A percentile compares a stretch with the other conserved stretches of the same genome.
phyloP scores from a whole-genome alignment of 495 filamentous ascomycete genomes.

The Penicillium silybi region DNA sequence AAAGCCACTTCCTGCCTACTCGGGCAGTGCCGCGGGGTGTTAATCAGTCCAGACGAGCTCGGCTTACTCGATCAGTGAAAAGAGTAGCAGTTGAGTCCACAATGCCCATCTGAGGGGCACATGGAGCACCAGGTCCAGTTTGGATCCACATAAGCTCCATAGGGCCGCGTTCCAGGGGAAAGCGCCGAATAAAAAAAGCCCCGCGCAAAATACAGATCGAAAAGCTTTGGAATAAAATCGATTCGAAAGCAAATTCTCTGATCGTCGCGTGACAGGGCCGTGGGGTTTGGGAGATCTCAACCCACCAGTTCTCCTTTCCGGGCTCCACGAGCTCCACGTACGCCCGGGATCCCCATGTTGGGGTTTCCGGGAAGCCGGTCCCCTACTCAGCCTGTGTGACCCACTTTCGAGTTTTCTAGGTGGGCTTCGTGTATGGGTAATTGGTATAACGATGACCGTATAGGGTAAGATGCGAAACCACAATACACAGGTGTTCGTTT shows the following conservation, averaged over 20 bases:
- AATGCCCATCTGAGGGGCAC: slow-evolving; percentile 13
- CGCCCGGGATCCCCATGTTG: slow-evolving; percentile 23
- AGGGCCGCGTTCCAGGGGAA: background rate
- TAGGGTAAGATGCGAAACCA: slow-evolving; percentile 21
- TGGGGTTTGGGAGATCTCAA: background rate
- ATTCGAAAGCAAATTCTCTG: too few relatives aligned
- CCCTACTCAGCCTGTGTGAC: background rate
- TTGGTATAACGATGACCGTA: slow-evolving; percentile 23
- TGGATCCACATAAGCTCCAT: background rate
- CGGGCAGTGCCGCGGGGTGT: slow-evolving; percentile 5
- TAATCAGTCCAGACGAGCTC: slow-evolving; percentile 4
- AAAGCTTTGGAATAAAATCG: background rate
- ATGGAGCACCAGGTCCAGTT: background rate
- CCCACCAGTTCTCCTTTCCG: background rate
- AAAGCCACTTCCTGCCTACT: slow-evolving; percentile 5
- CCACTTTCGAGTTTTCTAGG: background rate
- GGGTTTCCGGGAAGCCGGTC: slow-evolving; percentile 20
- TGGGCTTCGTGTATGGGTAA: slow-evolving; percentile 1
- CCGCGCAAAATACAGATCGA: background rate
- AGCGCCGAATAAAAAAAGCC: background rate
- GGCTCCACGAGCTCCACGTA: background rate
- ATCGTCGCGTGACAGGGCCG: slow-evolving; percentile 9
- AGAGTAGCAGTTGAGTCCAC: slow-evolving; percentile 3
- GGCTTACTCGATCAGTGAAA: slow-evolving; percentile 23
- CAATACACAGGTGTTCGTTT: slow-evolving; percentile 2